Conservation (phyloP, 768 basidiomycete species). For the Lactifluus rugatus region DNA sequence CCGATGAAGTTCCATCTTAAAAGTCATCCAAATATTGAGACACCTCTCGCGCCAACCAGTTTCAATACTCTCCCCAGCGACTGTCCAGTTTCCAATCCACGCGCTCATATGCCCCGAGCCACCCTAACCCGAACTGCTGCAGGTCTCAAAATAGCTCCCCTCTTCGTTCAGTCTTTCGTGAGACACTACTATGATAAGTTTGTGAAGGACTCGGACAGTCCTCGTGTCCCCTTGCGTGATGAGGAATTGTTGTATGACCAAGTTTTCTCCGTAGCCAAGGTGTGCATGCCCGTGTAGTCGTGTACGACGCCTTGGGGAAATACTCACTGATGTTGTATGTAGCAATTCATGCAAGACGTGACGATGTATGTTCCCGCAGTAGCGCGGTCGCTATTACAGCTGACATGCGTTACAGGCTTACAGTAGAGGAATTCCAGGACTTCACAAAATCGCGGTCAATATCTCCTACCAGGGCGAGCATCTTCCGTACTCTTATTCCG, state of each 20-base stretch:
- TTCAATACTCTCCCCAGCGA: background rate
- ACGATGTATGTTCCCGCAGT: conserved; percentile 45
- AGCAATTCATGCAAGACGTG: conserved; percentile 64
- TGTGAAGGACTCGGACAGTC: conserved; percentile 25
- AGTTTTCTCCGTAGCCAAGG: conserved; percentile 69
- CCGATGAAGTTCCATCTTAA: too few relatives aligned
- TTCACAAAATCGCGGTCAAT: conserved; percentile 75
- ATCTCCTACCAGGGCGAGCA: conserved; percentile 72
- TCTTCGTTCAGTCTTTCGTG: conserved; percentile 51
- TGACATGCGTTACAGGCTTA: conserved; percentile 40
- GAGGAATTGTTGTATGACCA: conserved; percentile 79
- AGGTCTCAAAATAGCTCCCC: conserved; percentile 45
- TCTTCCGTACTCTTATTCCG: conserved; percentile 62
- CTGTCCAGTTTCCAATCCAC: background rate
- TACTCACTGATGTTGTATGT: background rate
- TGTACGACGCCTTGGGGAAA: conserved; percentile 57
- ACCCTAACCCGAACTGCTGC: conserved; percentile 51
- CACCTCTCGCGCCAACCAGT: too few relatives aligned
- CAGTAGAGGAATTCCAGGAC: conserved; percentile 73
- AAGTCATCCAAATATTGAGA: too few relatives aligned
- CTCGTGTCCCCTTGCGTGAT: conserved; percentile 34
- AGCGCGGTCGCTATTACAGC: conserved; percentile 39
- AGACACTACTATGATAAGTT: conserved; percentile 73
- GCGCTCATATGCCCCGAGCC: background rate
- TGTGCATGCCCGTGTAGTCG: conserved; percentile 67